phyloP scores from a whole-genome alignment of 2,329 filamentous ascomycete species.

The Fusarium concolor region DNA sequence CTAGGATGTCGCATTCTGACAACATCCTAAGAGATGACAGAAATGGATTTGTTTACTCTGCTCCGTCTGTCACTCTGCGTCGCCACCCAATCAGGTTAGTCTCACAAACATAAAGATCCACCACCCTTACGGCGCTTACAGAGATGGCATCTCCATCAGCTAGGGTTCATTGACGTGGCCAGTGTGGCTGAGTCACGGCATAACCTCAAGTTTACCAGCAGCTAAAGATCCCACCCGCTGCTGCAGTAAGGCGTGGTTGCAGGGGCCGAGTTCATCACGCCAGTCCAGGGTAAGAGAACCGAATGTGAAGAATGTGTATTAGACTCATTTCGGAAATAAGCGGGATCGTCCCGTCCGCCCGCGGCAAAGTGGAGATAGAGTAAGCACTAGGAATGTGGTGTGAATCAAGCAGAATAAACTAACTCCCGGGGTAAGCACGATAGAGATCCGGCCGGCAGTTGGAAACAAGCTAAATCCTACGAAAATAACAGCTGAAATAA shows the following conservation, averaged over 20 bases:
- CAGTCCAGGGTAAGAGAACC: no score
- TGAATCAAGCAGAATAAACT: background rate
- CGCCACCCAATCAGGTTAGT: background rate
- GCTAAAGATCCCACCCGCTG: no score
- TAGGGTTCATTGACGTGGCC: background rate
- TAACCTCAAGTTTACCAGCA: no score
- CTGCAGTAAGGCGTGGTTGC: background rate
- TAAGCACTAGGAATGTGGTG: background rate
- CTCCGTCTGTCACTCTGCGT: no score
- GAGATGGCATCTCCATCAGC: background rate
- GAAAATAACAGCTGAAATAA: background rate
- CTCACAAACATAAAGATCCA: background rate
- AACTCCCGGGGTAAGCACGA: background rate
- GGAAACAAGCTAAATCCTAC: background rate
- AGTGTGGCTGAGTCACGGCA: background rate
- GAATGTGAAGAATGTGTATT: no score
- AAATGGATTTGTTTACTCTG: no score
- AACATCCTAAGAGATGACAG: no score
- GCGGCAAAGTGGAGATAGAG: background rate
- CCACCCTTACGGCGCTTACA: background rate
- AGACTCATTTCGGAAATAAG: background rate
- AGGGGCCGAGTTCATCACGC: background rate
- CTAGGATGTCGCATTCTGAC: no score
- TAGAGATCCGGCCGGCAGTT: background rate
- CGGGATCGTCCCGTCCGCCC: background rate